A percentile compares a stretch with the other conserved stretches of the same genome.
Evolutionary conservation across 805 yeast species (phyloP).

Genomic region (Candida cerambycidarum): DNA sequence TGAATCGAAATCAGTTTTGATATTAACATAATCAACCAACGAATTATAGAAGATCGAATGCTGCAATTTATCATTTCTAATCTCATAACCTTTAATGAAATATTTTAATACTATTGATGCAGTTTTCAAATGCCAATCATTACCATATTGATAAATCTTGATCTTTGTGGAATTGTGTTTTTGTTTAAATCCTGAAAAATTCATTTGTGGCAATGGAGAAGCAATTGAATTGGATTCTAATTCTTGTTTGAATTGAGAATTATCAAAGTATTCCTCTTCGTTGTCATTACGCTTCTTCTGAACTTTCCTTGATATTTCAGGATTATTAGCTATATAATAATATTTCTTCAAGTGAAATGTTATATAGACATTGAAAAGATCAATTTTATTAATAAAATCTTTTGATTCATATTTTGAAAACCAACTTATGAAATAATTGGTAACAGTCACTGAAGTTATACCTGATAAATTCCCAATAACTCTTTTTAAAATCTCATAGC

Average conservation of each 20-base stretch:
- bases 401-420: conserved; percentile 44
- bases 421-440: conserved; percentile 54
- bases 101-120: conserved; percentile 61
- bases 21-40: conserved; percentile 75
- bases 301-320: conserved; percentile 16
- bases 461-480: conserved; percentile 67
- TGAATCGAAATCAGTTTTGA: conserved; percentile 75
- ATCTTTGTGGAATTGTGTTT: conserved; percentile 32
- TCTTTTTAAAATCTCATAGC: conserved; percentile 71
- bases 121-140: conserved; percentile 77
- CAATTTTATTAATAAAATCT: conserved; percentile 55
- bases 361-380: conserved; percentile 70
- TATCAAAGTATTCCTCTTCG: conserved; percentile 24
- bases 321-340: conserved; percentile 38
- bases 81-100: conserved; percentile 53
- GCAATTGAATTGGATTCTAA: conserved; percentile 8
- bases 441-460: conserved; percentile 35
- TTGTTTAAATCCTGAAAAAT: conserved; percentile 13
- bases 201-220: conserved; percentile 10
- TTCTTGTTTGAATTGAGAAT: conserved; percentile 21
- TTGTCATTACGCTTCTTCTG: background rate
- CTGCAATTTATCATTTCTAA: conserved; percentile 26
- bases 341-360: conserved; percentile 70
- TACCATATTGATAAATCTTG: conserved; percentile 60
- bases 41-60: conserved; percentile 68